Base-by-base conservation (phyloP, 805 yeast species). In the Suhomyces kilbournensis region DNA sequence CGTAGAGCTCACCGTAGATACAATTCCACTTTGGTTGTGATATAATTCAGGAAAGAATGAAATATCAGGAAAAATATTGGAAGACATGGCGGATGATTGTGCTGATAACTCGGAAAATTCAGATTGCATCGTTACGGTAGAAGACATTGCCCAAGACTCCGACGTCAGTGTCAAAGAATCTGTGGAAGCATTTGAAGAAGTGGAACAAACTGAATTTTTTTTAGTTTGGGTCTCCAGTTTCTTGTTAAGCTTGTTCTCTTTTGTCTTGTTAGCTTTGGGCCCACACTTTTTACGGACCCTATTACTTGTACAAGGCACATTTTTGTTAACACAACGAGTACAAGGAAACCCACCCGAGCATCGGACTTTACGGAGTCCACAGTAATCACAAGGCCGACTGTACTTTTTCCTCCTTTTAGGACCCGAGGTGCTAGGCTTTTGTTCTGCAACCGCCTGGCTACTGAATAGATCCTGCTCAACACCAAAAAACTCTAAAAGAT, bases 361-460 rank as follows among this genome's bases (percentile, higher is more conserved):
- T 15, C 68, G 60, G 28, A 71, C 67, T 44, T 72, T 68, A 22
- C 76, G 48, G 38, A 70, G 55, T 7, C 76, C 69, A 59, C 77
- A 73, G 3, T 65, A 69, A 56, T 73, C 76, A 54, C 77, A 73
- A 5, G 77, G 75, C 35, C 76, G 54, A 4, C 68, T 55, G 47
- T 67, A 63, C 46, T 63, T 63, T 49, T 66, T 56, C 35, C 43
- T 46, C 43, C 23, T 46, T n/a, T 20, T 42, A 6, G 44, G 28
- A 19, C n/a, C 40, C 20, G 40, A 7, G 1, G 23, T 38, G 23
- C 23, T 19, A 9, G 42, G 5, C 42, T 19, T 38, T 4, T 32
- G 35, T 38, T 38, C 9, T 17, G 23, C 42, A 7, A 8, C 23
- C 8, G 42, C 14, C 20, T 19, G n/a, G 17, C 23, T 17, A 35